Evolutionary conservation across 2,329 filamentous ascomycete species (phyloP).

Genomic region (Anthostomella pinea): DNA sequence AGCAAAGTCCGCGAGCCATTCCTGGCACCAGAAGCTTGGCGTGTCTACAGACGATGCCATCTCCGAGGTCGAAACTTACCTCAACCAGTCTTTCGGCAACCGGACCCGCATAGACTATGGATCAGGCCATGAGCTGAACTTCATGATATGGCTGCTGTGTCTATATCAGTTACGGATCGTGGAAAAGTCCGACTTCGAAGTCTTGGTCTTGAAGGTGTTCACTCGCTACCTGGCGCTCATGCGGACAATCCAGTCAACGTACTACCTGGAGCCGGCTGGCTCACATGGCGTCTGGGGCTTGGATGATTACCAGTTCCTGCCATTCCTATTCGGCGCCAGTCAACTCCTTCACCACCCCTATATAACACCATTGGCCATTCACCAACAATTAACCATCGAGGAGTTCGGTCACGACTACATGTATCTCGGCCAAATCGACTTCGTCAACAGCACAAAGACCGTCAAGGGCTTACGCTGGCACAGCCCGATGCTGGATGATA

Average conservation of each 20-base stretch:
- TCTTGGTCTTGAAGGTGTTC: slow-evolving; percentile 76
- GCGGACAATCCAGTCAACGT: slow-evolving; percentile 83
- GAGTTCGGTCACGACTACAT: slow-evolving; percentile 81
- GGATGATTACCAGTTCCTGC: slow-evolving; percentile 95
- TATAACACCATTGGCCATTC: slow-evolving; percentile 76
- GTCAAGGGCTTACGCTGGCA: slow-evolving; percentile 95
- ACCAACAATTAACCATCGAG: slow-evolving; percentile 83
- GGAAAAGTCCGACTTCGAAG: slow-evolving; percentile 62
- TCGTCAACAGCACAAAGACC: slow-evolving; percentile 95
- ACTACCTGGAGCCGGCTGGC: slow-evolving; percentile 95
- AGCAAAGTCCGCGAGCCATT: slow-evolving; percentile 50
- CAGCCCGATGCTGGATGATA: slow-evolving; percentile 97
- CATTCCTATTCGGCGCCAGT: slow-evolving; percentile 90
- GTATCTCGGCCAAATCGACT: slow-evolving; percentile 88
- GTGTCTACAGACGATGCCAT: slow-evolving; percentile 52
- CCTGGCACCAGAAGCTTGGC: slow-evolving; percentile 64
- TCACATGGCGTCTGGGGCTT: slow-evolving; percentile 98
- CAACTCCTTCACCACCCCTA: slow-evolving; percentile 83
- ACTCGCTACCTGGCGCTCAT: slow-evolving; percentile 80
- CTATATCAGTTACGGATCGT: slow-evolving; percentile 76
- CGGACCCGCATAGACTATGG: slow-evolving; percentile 89
- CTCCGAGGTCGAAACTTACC: slow-evolving; percentile 74
- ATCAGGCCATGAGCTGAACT: slow-evolving; percentile 96
- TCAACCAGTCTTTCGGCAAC: slow-evolving; percentile 83
- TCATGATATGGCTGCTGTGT: slow-evolving; percentile 93